A percentile compares a stretch with the other conserved stretches of the same genome.
Evolutionary conservation across 202 grass and related monocot genomes (phyloP).

Genomic region (Sporobolus alterniflorus): DNA sequence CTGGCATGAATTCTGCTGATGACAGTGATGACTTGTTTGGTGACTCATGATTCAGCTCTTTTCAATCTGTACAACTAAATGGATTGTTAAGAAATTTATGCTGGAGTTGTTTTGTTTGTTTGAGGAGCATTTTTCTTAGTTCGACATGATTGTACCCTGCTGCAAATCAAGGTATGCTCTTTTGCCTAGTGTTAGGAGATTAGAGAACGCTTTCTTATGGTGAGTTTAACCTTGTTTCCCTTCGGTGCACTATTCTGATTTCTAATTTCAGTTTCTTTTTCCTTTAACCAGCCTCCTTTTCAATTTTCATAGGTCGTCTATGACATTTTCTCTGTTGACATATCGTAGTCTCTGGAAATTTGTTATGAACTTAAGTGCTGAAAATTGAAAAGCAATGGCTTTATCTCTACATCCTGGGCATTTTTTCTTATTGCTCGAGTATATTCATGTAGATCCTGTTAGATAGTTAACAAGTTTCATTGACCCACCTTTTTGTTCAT

Average conservation of each 20-base stretch:
- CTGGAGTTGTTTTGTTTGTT: slow-evolving; percentile 22
- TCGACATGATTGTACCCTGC: slow-evolving; percentile 35
- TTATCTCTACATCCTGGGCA: background rate
- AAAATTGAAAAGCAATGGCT: background rate
- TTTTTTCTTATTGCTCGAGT: background rate
- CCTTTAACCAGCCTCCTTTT: background rate
- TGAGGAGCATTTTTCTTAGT: slow-evolving; percentile 39
- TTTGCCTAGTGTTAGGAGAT: slow-evolving; percentile 40
- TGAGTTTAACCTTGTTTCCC: slow-evolving; percentile 27
- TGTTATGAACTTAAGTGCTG: background rate
- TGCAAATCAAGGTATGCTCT: slow-evolving; percentile 40
- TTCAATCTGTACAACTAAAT: slow-evolving; percentile 12
- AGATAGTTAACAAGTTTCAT: background rate
- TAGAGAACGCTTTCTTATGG: slow-evolving; percentile 38
- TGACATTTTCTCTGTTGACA: background rate
- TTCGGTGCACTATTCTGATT: slow-evolving; percentile 1
- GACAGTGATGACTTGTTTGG: slow-evolving; percentile 94
- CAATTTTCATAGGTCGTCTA: background rate
- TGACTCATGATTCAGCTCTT: slow-evolving; percentile 51
- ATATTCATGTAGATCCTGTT: slow-evolving; percentile 3
- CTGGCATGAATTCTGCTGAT: slow-evolving; percentile 37
- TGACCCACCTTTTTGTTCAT: background rate
- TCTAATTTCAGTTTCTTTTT: background rate
- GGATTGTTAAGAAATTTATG: slow-evolving; percentile 8
- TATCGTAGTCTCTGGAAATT: background rate